Evolutionary conservation across 306 rosid species (phyloP).

Genomic region (Dryas alaskensis): DNA sequence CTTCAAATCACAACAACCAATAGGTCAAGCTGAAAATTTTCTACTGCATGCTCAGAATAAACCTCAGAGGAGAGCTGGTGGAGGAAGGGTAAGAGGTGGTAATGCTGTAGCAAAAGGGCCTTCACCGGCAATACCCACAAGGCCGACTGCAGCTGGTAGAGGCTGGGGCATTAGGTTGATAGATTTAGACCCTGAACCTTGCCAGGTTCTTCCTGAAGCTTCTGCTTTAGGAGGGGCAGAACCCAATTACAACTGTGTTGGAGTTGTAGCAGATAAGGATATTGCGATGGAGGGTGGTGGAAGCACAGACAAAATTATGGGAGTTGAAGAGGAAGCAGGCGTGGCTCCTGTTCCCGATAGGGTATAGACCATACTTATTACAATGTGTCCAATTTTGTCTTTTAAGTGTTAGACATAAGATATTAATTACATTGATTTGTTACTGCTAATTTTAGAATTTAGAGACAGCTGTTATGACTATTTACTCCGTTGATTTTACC

Average conservation of each 20-base stretch:
- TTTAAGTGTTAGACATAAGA: slow-evolving; percentile 2
- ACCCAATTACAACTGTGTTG: slow-evolving; percentile 50
- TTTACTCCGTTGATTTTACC: background rate
- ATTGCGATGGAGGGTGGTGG: slow-evolving; percentile 81
- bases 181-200: slow-evolving; percentile 79
- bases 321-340: slow-evolving; percentile 74
- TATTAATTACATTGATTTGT: slow-evolving; percentile 21
- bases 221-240: slow-evolving; percentile 61
- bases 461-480: background rate
- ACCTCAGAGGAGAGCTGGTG: slow-evolving; percentile 72
- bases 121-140: slow-evolving; percentile 68
- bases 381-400: slow-evolving; percentile 16
- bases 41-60: slow-evolving; percentile 61
- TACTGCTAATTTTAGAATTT: slow-evolving; percentile 14
- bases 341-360: slow-evolving; percentile 81
- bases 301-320: slow-evolving; percentile 67
- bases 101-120: slow-evolving; percentile 83
- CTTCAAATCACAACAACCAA: slow-evolving; percentile 69
- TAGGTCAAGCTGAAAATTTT: slow-evolving; percentile 70
- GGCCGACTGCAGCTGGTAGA: slow-evolving; percentile 85
- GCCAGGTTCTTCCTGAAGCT: slow-evolving; percentile 60
- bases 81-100: slow-evolving; percentile 85
- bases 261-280: slow-evolving; percentile 71
- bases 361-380: slow-evolving; percentile 46
- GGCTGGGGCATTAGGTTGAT: slow-evolving; percentile 85